These are phyloP conservation scores for Astraeus odoratus DNA, from an alignment of 768 basidiomycete genomes.

Conservation along the genomic window DNA sequence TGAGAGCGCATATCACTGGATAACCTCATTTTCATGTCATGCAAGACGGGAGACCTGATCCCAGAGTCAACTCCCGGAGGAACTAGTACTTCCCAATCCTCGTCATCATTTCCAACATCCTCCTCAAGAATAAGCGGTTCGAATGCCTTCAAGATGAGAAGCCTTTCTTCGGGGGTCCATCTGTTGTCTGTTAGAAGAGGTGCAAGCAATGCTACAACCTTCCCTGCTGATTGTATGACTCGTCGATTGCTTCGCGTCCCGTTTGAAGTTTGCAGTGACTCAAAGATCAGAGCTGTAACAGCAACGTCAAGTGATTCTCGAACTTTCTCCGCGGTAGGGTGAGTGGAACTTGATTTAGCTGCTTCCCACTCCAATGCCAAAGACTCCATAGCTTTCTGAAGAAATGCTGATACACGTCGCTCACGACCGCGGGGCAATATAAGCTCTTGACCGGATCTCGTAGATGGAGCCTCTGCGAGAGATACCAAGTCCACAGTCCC, in stretches of 20 bases:
- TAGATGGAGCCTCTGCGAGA: constrained; percentile 6
- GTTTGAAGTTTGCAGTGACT: constrained; percentile 57
- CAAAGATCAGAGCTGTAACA: constrained; percentile 60
- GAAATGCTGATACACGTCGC: constrained; percentile 51
- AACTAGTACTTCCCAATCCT: constrained; percentile 43
- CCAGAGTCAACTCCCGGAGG: constrained; percentile 45
- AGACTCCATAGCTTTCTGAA: constrained; percentile 56
- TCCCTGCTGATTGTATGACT: constrained; percentile 58
- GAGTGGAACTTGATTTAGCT: constrained; percentile 24
- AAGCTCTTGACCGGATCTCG: constrained; percentile 25
- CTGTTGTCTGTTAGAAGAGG: constrained; percentile 31
- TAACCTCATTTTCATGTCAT: constrained; percentile 21
- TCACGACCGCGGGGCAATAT: constrained; percentile 51
- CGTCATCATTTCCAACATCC: constrained; percentile 19
- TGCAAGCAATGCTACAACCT: constrained; percentile 38
- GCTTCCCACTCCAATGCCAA: constrained; percentile 44
- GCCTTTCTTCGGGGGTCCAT: constrained; percentile 60
- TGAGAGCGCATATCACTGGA: constrained; percentile 5
- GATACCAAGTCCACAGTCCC: background rate
- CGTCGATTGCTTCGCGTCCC: constrained; percentile 54
- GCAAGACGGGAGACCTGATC: constrained; percentile 51
- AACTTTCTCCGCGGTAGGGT: constrained; percentile 53
- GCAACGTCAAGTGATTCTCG: constrained; percentile 66
- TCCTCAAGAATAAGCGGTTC: constrained; percentile 52
- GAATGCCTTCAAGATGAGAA: constrained; percentile 57